Evolutionary conservation across 164 flowering plant species (phyloP).

Genomic region (Protea cynaroides): DNA sequence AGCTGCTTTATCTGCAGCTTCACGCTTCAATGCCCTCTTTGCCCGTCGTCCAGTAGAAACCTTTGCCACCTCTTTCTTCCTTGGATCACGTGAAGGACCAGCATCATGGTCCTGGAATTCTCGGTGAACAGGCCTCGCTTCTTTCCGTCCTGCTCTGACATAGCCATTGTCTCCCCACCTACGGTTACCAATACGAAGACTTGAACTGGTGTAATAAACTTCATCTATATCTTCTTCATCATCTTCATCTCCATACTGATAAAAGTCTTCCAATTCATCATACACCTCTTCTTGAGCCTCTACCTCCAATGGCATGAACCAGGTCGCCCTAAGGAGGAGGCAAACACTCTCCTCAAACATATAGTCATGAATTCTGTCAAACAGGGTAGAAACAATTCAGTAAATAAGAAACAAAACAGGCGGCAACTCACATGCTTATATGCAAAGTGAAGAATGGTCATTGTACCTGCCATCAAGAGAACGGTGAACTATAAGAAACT

Average conservation of each 20-base stretch:
- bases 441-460: not conserved
- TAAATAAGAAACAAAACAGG: not conserved
- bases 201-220: constrained; percentile 34
- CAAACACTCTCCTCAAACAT: constrained; percentile 98
- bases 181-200: constrained; percentile 71
- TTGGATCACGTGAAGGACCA: not conserved
- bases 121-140: constrained; percentile 57
- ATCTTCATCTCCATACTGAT: constrained; percentile 29
- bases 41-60: constrained; percentile 55
- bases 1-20: constrained; percentile 81
- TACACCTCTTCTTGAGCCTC: constrained; percentile 33
- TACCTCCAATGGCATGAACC: constrained; percentile 65
- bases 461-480: constrained; percentile 87
- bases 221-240: constrained; percentile 63
- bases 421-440: not conserved
- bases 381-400: not conserved
- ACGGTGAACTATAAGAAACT: constrained; percentile 68
- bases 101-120: constrained; percentile 22
- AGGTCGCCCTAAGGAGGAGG: constrained; percentile 81
- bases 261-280: constrained; percentile 17
- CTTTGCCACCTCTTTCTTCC: constrained; percentile 27
- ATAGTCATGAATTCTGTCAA: constrained; percentile 66
- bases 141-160: constrained; percentile 73
- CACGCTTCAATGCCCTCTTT: constrained; percentile 73
- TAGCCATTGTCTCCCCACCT: constrained; percentile 93